Evolutionary conservation across 352 stramenopile genomes (phyloP), one percentile per base, ranked within the genome.

Genomic region (Aphanomyces astaci): DNA sequence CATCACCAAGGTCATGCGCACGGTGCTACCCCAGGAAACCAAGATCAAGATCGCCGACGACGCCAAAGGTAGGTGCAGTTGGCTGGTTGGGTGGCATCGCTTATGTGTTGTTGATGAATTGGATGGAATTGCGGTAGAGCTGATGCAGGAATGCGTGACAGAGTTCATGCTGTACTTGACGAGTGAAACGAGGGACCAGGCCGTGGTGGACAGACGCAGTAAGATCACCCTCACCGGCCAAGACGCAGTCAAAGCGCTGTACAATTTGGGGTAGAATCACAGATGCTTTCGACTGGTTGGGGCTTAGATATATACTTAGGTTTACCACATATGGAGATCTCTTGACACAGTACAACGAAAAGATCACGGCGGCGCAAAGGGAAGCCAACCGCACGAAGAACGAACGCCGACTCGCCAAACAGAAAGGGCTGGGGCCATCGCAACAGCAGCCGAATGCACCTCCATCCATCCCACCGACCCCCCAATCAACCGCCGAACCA

Each of bases 71-170:
- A 66, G 17, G 17, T 22, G 11, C 11, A 39, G 30, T n/a, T n/a
- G n/a, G n/a, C n/a, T n/a, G n/a, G n/a, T n/a, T n/a, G n/a, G n/a
- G n/a, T n/a, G n/a, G 25, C 52, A 39, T 30, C 1, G 27, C 15
- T 11, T 32, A 10, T 56, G n/a, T 51, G 30, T 59, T 24, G 17
- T 10, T 28, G n/a, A 56, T 24, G 7, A n/a, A 7, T 25, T n/a
- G 3, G 17, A 31, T n/a, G 27, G 9, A n/a, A 49, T n/a, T n/a
- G 15, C 17, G 7, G 76, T 85, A 24, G 74, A 76, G 57, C 81
- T 92, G 33, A 88, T 94, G 80, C 86, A 94, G 63, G 86, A 94
- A 64, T 94, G 86, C 25, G 82, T 87, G 45, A 92, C 82, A 0
- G 86, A 94, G 73, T 94, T 94, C 56, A 63, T 94, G 13, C 54